A percentile compares a stretch with the other conserved stretches of the same genome.
These are phyloP conservation scores for Colletotrichum graminicola DNA, from an alignment of 2,329 filamentous ascomycete genomes.

Conservation along the genomic window DNA sequence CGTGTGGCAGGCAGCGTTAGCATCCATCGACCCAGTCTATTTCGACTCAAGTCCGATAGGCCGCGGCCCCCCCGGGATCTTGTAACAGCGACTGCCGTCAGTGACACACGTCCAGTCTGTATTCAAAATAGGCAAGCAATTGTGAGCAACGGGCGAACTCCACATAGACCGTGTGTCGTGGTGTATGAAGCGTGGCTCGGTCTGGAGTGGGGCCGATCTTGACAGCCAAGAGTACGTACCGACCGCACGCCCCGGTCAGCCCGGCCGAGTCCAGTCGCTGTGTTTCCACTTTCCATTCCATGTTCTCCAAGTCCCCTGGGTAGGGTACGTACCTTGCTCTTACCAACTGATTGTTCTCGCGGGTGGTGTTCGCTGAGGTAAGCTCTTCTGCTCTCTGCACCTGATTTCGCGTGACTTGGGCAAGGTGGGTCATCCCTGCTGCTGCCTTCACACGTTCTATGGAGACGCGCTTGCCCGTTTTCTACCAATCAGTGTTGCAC, in stretches of 20 bases:
- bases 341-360: neutral
- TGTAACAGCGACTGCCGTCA: constrained; percentile 20
- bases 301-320: neutral
- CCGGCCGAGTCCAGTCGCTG: constrained; percentile 35
- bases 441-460: constrained; percentile 23
- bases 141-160: constrained; percentile 23
- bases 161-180: constrained; percentile 25
- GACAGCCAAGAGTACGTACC: constrained; percentile 36
- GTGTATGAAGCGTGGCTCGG: constrained; percentile 39
- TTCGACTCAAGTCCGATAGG: constrained; percentile 8
- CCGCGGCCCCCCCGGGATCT: constrained; percentile 14
- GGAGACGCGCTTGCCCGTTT: constrained; percentile 37
- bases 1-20: constrained; percentile 16
- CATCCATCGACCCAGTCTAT: constrained; percentile 19
- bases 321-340: constrained; percentile 9
- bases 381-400: constrained; percentile 24
- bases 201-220: constrained; percentile 29
- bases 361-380: constrained; percentile 27
- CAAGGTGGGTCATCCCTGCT: constrained; percentile 37
- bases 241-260: constrained; percentile 26
- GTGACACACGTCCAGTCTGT: constrained; percentile 6
- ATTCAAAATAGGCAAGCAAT: constrained; percentile 9
- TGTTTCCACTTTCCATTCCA: constrained; percentile 21
- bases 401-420: constrained; percentile 38
- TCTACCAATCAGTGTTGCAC: constrained; percentile 25